Base-by-base conservation (phyloP, 257 asterid genomes). In the Schizonepeta tenuifolia region DNA sequence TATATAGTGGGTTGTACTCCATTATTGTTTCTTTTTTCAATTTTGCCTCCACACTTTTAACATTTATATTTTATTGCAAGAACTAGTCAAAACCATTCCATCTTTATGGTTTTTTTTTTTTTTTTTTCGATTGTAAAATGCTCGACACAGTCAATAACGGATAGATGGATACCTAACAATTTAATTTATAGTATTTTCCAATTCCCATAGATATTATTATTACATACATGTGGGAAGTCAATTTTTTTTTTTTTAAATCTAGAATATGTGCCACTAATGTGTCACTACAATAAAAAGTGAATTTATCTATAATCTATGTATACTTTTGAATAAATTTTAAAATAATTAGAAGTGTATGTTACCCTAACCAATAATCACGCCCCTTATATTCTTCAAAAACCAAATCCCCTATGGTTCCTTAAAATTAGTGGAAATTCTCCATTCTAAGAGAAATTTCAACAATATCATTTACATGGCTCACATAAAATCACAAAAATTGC, bases 1-100 rank as follows among this genome's bases (percentile, higher is more conserved):
- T 18, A 21, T 28, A 20, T 46, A 46, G 71, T 65, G 69, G 63
- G 67, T 58, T 40, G 74, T 64, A 72, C 53, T 49, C 57, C 65
- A 75, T 61, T 31, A 77, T 38, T 65, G 1, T 31, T 24, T 4
- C 26, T 24, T 69, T 17, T 17, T 50, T 33, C 22, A 21, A 8
- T 1, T 44, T 28, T 50, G 41, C 18, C 63, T 47, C 17, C 60
- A 36, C 28, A 58, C 69, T 61, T 50, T 18, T 43, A 18, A 46
- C 53, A 18, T 18, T 6, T 24, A 15, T 18, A 3, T 44, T 50
- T 21, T 49, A 20, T 17, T 13, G 28, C 31, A 35, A 9, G 5
- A n/a, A 21, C 13, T 54, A 70, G 47, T 58, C 68, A 40, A 70
- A 28, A 43, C 9, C 53, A 22, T 10, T 54, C 5, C 51, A 14